These are phyloP conservation scores for Candida manassasensis DNA, from an alignment of 805 yeast genomes.

Conservation along the genomic window DNA sequence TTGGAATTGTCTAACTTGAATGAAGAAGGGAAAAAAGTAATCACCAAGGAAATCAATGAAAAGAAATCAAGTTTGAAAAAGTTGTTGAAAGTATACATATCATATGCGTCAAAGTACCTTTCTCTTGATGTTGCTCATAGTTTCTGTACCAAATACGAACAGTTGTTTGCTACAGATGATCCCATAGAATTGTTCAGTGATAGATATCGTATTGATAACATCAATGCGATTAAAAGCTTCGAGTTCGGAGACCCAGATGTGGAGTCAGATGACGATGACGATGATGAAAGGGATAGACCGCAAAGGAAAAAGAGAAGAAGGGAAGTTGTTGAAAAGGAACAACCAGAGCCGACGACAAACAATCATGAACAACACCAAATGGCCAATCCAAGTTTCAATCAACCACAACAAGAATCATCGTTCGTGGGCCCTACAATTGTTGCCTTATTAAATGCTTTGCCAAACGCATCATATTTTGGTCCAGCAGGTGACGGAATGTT, in stretches of 20 bases:
- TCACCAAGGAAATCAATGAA: constrained; percentile 15
- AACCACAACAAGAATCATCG: constrained; percentile 13
- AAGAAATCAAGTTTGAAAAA: constrained; percentile 25
- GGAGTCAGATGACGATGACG: constrained; percentile 12
- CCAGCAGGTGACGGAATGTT: constrained; percentile 45
- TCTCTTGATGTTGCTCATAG: constrained; percentile 62
- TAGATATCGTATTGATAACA: constrained; percentile 33
- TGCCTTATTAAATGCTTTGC: constrained; percentile 52
- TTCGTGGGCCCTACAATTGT: constrained; percentile 31
- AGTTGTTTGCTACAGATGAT: constrained; percentile 60
- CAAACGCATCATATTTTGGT: constrained; percentile 55
- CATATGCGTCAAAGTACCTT: constrained; percentile 66
- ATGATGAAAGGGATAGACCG: constrained; percentile 13
- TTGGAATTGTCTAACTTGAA: constrained; percentile 26
- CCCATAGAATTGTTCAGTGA: constrained; percentile 33
- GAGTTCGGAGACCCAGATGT: constrained; percentile 29
- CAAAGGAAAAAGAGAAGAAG: constrained; percentile 8
- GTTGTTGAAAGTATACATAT: constrained; percentile 46
- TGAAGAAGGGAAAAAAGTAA: constrained; percentile 40
- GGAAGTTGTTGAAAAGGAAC: constrained; percentile 10
- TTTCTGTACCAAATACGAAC: constrained; percentile 62
- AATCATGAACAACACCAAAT: constrained; percentile 6
- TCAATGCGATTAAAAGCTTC: constrained; percentile 32
- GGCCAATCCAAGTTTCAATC: background rate
- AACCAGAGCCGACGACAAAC: constrained; percentile 1